A percentile compares a stretch with the other conserved stretches of the same genome.
These are phyloP conservation scores for Blastomyces gilchristii DNA, from an alignment of 2,329 filamentous ascomycete genomes.

Conservation along the genomic window DNA sequence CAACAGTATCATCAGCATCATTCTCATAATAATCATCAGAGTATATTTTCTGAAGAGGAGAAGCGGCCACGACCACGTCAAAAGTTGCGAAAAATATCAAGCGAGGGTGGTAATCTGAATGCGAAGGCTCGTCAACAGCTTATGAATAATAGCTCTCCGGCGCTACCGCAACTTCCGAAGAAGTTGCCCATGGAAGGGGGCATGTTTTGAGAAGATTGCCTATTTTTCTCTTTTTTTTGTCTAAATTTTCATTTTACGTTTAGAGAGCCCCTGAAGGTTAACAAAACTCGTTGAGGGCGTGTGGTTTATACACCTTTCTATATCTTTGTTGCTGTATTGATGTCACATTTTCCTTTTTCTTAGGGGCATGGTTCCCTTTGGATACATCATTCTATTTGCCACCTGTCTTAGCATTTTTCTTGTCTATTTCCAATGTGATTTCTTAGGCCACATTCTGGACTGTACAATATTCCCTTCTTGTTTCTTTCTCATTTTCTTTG, in stretches of 20 bases:
- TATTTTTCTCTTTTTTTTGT: constrained; percentile 7
- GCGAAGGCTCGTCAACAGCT: constrained; percentile 35
- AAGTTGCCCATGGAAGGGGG: constrained; percentile 25
- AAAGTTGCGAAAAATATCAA: constrained; percentile 40
- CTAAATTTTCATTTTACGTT: constrained; percentile 4
- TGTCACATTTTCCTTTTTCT: neutral
- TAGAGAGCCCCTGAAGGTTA: constrained; percentile 1
- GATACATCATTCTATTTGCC: neutral
- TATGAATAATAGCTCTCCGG: constrained; percentile 21
- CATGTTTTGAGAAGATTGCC: constrained; percentile 28
- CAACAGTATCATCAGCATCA: neutral
- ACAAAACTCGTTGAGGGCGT: neutral
- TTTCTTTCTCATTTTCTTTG: neutral
- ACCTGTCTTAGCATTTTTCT: neutral
- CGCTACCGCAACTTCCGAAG: constrained; percentile 26
- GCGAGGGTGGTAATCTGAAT: constrained; percentile 42
- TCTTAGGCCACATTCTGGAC: neutral
- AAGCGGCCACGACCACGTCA: constrained; percentile 30
- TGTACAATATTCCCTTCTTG: neutral
- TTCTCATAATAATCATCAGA: constrained; percentile 17
- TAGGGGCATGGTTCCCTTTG: neutral
- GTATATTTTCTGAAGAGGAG: constrained; percentile 36
- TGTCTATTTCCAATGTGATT: too few relatives aligned
- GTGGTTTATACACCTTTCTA: neutral
- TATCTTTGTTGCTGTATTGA: neutral